Percentiles rank a stretch among this genome's conserved stretches.
Conservation (phyloP, 2,329 filamentous ascomycete genomes). For the Aspergillus caelatus region DNA sequence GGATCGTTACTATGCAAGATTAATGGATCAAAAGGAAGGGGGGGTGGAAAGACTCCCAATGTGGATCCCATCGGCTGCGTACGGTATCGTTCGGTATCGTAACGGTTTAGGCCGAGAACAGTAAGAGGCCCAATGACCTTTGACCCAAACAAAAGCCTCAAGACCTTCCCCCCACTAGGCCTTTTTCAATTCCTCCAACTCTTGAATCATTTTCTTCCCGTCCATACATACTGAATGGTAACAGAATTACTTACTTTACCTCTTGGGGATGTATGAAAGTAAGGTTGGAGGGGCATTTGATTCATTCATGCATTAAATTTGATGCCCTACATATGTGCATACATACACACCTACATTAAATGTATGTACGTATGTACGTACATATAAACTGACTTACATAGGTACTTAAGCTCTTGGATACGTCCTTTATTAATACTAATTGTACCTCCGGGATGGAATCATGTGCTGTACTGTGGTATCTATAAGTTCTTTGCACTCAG, state of each 20-base stretch:
- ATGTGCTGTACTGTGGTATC: too few relatives aligned
- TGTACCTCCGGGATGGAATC: too few relatives aligned
- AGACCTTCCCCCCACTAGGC: not conserved
- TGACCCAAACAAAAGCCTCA: slow-evolving; percentile 2
- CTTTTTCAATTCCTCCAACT: not conserved
- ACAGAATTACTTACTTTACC: not conserved
- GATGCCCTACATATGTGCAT: not conserved
- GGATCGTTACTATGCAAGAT: slow-evolving; percentile 4
- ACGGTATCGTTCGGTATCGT: slow-evolving; percentile 3
- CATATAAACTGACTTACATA: not conserved
- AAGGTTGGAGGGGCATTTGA: not conserved
- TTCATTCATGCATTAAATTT: not conserved
- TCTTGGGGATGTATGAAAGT: not conserved
- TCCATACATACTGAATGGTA: not conserved
- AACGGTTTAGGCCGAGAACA: slow-evolving; percentile 7
- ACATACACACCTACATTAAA: not conserved
- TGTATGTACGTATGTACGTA: not conserved
- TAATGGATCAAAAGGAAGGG: slow-evolving; percentile 8
- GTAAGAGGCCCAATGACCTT: slow-evolving; percentile 17
- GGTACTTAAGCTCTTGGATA: too few relatives aligned
- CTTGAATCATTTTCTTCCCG: not conserved
- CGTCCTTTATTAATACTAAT: too few relatives aligned
- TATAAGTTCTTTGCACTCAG: too few relatives aligned
- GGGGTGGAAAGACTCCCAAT: not conserved
- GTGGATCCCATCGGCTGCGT: slow-evolving; percentile 1